These are phyloP conservation scores for Sphaerosporella brunnea DNA, from an alignment of 495 filamentous ascomycete species.

Conservation along the genomic window DNA sequence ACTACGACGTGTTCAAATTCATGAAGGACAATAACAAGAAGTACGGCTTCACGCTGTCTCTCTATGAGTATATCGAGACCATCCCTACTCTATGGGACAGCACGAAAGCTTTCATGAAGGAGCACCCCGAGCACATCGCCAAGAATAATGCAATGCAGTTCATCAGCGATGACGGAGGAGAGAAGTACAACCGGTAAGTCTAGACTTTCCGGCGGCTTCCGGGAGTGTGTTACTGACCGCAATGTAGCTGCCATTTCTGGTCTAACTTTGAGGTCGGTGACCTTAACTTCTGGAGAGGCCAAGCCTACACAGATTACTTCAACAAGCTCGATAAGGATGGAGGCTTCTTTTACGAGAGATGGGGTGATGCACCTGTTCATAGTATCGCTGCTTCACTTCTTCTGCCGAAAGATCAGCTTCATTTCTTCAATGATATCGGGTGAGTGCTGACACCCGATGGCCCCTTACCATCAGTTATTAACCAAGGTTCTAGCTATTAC, in stretches of 20 bases:
- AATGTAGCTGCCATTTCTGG: slow-evolving; percentile 97
- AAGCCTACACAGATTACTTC: slow-evolving; percentile 67
- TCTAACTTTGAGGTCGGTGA: slow-evolving; percentile 84
- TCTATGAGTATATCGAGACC: slow-evolving; percentile 91
- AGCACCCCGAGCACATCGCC: slow-evolving; percentile 72
- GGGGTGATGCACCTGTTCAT: slow-evolving; percentile 83
- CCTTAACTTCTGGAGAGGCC: slow-evolving; percentile 64
- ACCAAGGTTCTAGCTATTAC: slow-evolving; percentile 51
- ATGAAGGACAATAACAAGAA: slow-evolving; percentile 82
- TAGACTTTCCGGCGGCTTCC: too few relatives aligned
- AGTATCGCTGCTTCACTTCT: slow-evolving; percentile 81
- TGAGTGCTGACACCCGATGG: slow-evolving; percentile 5
- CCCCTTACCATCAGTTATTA: too few relatives aligned
- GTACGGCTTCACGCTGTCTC: slow-evolving; percentile 73
- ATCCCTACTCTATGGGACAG: slow-evolving; percentile 93
- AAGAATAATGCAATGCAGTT: slow-evolving; percentile 76
- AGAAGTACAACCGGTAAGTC: slow-evolving; percentile 88
- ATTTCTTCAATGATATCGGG: slow-evolving; percentile 97
- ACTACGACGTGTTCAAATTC: slow-evolving; percentile 68
- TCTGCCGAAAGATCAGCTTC: slow-evolving; percentile 78
- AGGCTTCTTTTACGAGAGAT: slow-evolving; percentile 86
- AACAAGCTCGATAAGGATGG: slow-evolving; percentile 60
- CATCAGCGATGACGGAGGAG: slow-evolving; percentile 74
- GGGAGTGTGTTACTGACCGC: too few relatives aligned
- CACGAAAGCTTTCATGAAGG: slow-evolving; percentile 74